These are phyloP conservation scores for Penicillium bovifimosum DNA, from an alignment of 495 filamentous ascomycete genomes.

Conservation along the genomic window DNA sequence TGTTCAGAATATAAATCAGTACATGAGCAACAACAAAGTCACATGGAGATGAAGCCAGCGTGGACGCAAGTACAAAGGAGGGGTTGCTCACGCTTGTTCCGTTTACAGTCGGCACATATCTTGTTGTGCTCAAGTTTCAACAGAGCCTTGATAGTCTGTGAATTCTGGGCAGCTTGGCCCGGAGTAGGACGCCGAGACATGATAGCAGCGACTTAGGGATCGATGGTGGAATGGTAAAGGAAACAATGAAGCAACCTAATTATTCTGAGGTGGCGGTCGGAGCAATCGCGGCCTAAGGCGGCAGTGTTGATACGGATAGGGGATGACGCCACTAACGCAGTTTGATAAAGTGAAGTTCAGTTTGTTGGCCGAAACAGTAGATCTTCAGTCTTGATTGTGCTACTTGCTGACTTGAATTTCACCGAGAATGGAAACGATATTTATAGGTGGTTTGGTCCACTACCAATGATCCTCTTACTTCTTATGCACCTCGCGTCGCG, in stretches of 20 bases:
- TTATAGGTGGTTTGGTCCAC: constrained; percentile 1
- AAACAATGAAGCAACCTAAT: constrained; percentile 17
- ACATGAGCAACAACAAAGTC: neutral
- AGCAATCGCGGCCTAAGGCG: constrained; percentile 22
- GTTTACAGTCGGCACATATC: constrained; percentile 95
- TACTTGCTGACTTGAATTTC: neutral
- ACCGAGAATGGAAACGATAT: neutral
- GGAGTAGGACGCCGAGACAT: constrained; percentile 87
- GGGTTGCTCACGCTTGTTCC: constrained; percentile 78
- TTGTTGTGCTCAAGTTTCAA: constrained; percentile 93
- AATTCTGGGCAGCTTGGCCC: constrained; percentile 83
- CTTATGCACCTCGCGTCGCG: neutral
- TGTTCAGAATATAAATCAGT: constrained; percentile 29
- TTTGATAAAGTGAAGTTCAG: constrained; percentile 9
- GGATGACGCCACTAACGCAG: constrained; percentile 19
- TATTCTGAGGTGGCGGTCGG: constrained; percentile 24
- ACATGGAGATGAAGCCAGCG: neutral
- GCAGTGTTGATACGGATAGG: constrained; percentile 10
- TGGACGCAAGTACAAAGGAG: constrained; percentile 12
- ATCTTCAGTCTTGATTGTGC: neutral
- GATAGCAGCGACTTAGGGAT: constrained; percentile 15
- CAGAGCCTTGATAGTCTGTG: constrained; percentile 82
- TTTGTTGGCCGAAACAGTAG: neutral
- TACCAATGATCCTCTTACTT: constrained; percentile 1
- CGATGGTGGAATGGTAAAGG: constrained; percentile 12